These are phyloP conservation scores for Sporothrix schenckii DNA, from an alignment of 2,329 filamentous ascomycete species.

Conservation along the genomic window DNA sequence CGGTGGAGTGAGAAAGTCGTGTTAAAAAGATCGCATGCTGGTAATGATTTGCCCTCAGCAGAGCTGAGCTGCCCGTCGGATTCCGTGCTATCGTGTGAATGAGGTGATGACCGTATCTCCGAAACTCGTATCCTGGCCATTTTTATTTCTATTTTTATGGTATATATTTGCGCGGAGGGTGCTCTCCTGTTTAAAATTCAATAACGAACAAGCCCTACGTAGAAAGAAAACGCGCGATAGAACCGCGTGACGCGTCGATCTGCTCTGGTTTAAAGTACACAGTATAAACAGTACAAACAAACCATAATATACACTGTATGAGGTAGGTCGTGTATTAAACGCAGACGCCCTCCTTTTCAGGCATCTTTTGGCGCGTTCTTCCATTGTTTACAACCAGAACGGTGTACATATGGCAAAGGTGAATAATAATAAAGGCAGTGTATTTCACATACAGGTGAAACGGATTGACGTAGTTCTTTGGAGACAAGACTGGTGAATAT, in stretches of 20 bases:
- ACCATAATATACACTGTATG: neutral
- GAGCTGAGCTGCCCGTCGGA: neutral
- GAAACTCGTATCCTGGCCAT: conserved; percentile 25
- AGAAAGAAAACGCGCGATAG: neutral
- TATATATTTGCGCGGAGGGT: neutral
- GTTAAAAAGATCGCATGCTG: conserved; percentile 54
- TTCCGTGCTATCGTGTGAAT: neutral
- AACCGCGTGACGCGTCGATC: neutral
- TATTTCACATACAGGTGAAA: neutral
- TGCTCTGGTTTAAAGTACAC: neutral
- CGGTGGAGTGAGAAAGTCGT: conserved; percentile 62
- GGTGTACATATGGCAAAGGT: no score
- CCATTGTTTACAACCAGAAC: no score
- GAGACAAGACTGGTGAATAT: neutral
- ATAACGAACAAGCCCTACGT: neutral
- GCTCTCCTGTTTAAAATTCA: neutral
- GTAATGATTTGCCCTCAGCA: neutral
- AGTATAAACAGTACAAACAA: conserved; percentile 1
- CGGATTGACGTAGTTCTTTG: neutral
- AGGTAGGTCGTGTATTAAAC: no score
- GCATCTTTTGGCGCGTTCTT: no score
- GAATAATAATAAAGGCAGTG: no score
- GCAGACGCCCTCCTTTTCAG: no score
- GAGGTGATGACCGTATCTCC: neutral
- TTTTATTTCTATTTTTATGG: no score